Evolutionary conservation across 2,329 filamentous ascomycete genomes (phyloP), one percentile per base, ranked within the genome.

Genomic region (Bipolaris gigantea): DNA sequence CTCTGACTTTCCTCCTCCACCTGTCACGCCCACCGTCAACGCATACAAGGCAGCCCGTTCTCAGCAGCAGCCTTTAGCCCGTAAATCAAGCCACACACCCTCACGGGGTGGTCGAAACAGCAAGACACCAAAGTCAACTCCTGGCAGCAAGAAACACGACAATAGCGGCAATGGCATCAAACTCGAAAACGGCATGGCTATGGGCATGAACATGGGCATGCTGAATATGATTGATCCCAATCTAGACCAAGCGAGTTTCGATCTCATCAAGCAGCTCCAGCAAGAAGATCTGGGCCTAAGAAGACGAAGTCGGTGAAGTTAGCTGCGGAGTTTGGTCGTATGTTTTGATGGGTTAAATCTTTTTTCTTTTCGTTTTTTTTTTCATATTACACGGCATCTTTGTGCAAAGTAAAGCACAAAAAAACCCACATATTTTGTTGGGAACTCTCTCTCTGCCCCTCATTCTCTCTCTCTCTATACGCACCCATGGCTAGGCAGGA

Each of bases 211-310:
- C 2, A 43, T 61, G 4, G 61, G 61, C 13, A 60, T 63, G 57
- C 36, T 62, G 8, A 61, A 59, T 21, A 60, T 63, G 57, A 64
- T 63, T 47, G 64, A 65, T 39, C 61, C 62, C 1, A 64, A 64
- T 36, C 63, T 67, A 10, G 64, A 67, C 32, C 61, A 67, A 40
- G 65, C 63, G 25, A 66, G 63, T 18, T 56, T 63, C 38, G 62
- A 67, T 25, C 56, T 67, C 11, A 66, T 66, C 46, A 63, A 66
- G 57, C 67, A 73, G 49, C 53, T 75, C 52, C 64, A 69, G 48
- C 59, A 63, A 7, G 62, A 72, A 42, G 70, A 72, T 39, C 56
- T 65, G 39, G 70, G 71, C 1, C 41, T 75, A 39, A 51, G 73
- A 36, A 56, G 67, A 19, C 48, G 65, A 34, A 69, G 66, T 53